Conservation (phyloP, 2,329 filamentous ascomycete genomes). For the Tothia fuscella region DNA sequence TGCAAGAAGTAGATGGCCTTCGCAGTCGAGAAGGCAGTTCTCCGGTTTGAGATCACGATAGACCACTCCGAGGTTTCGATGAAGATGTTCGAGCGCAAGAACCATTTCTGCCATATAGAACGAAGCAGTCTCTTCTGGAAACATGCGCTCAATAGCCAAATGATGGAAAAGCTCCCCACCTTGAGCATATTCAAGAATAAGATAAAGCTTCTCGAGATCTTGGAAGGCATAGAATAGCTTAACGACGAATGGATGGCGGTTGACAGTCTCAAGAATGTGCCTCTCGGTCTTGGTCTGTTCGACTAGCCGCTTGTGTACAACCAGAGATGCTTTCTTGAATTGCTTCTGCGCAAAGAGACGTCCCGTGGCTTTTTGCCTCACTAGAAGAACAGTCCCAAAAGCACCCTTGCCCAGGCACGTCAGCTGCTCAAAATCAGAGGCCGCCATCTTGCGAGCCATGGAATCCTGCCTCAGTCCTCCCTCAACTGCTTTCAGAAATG, state of each 20-base stretch:
- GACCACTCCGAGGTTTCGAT: constrained; percentile 82
- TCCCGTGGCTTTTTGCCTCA: constrained; percentile 79
- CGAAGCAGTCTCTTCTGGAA: constrained; percentile 73
- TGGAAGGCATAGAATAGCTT: constrained; percentile 98
- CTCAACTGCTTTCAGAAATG: constrained; percentile 28
- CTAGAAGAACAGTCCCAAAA: constrained; percentile 87
- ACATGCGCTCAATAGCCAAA: constrained; percentile 87
- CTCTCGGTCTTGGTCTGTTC: constrained; percentile 98
- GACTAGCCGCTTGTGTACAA: constrained; percentile 88
- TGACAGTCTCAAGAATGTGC: constrained; percentile 87
- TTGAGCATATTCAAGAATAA: constrained; percentile 95
- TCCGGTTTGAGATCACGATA: constrained; percentile 97
- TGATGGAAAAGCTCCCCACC: constrained; percentile 97
- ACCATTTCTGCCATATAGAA: constrained; percentile 99
- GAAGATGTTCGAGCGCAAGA: constrained; percentile 83
- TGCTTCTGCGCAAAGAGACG: constrained; percentile 95
- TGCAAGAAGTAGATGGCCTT: constrained; percentile 86
- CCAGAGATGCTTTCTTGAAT: constrained; percentile 91
- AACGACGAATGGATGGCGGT: constrained; percentile 92
- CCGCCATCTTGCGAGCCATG: constrained; percentile 70
- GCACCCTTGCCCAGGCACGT: constrained; percentile 93
- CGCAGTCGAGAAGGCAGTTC: constrained; percentile 84
- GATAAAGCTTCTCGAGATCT: constrained; percentile 91
- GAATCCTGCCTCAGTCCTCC: constrained; percentile 42
- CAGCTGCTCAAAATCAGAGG: constrained; percentile 79